Evolutionary conservation across 768 basidiomycete genomes (phyloP), one percentile per base, ranked within the genome.

Genomic region (Auriscalpium microsporum): DNA sequence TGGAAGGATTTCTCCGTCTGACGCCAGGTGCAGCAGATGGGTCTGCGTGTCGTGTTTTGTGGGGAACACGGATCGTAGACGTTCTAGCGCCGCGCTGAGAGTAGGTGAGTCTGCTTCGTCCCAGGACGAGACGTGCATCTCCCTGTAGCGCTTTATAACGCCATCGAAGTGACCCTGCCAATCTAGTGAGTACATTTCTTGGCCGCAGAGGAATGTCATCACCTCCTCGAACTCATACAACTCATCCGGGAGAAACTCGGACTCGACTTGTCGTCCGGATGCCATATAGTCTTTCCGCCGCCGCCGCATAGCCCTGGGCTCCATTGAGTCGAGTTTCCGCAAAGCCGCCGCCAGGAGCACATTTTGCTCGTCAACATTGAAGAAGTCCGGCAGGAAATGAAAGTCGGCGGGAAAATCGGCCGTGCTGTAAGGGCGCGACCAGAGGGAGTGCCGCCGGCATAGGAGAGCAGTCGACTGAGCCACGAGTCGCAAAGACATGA

Each of bases 141-240:
- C 93, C 52, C 93, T 80, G 69, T 79, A 95, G 57, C 80, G 67
- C 56, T 78, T 81, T 56, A 94, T 94, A 33, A 95, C 93, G n/a
- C 87, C 85, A 65, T 94, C 93, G 60, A 82, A 94, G 67, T 95
- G 93, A 19, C 90, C 90, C 91, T 94, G 35, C 48, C 21, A 35
- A 53, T 42, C 2, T n/a, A 8, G 13, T 17, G 51, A n/a, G 11
- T 35, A 44, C 36, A 48, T 10, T 49, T 28, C 48, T 14, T 53
- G 34, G 44, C 23, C 28, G 10, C 21, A 21, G n/a, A 16, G 19
- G 16, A n/a, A 40, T n/a, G 13, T 28, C 63, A 61, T 46, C 48
- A 82, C 88, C 75, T 85, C 75, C 61, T 86, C 76, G 62, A 90
- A 90, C 54, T 81, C 74, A 63, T 91, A 91, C 62, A 71, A 76